These are phyloP conservation scores for Trichophyton rubrum DNA, from an alignment of 2,329 filamentous ascomycete genomes.

Conservation along the genomic window DNA sequence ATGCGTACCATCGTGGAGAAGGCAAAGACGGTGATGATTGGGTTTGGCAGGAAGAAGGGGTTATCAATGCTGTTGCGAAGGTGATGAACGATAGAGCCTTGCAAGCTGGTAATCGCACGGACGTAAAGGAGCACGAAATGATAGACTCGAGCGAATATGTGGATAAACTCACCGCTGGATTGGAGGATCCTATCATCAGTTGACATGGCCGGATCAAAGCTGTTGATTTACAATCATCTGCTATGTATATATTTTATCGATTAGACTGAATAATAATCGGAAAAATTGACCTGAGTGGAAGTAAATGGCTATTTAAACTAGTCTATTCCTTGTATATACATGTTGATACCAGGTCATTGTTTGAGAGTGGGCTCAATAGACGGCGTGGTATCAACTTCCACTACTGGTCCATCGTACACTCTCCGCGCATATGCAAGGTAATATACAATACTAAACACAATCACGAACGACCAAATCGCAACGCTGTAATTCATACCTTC, in stretches of 20 bases:
- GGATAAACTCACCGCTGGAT: conserved; percentile 8
- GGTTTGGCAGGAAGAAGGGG: conserved; percentile 45
- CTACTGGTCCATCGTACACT: conserved; percentile 20
- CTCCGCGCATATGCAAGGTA: conserved; percentile 24
- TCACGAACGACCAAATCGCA: conserved; percentile 30
- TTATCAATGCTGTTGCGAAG: conserved; percentile 52
- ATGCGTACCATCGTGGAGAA: conserved; percentile 51
- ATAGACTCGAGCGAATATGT: conserved; percentile 7
- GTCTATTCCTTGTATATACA: not conserved
- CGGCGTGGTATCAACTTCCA: conserved; percentile 14
- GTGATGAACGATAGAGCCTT: conserved; percentile 42
- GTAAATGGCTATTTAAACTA: not conserved
- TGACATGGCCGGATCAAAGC: too few relatives aligned
- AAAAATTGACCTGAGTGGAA: not conserved
- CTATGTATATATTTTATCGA: not conserved
- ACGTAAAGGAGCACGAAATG: not conserved
- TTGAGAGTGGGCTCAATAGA: not conserved
- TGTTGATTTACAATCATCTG: not conserved
- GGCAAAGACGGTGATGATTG: not conserved
- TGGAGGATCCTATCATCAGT: conserved; percentile 4
- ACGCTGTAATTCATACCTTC: conserved; percentile 32
- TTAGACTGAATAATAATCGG: not conserved
- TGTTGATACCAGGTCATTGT: not conserved
- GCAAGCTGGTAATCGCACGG: not conserved
- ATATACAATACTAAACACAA: conserved; percentile 30